These are phyloP conservation scores for Hypoxylon cercidicola DNA, from an alignment of 495 filamentous ascomycete species.

Conservation along the genomic window DNA sequence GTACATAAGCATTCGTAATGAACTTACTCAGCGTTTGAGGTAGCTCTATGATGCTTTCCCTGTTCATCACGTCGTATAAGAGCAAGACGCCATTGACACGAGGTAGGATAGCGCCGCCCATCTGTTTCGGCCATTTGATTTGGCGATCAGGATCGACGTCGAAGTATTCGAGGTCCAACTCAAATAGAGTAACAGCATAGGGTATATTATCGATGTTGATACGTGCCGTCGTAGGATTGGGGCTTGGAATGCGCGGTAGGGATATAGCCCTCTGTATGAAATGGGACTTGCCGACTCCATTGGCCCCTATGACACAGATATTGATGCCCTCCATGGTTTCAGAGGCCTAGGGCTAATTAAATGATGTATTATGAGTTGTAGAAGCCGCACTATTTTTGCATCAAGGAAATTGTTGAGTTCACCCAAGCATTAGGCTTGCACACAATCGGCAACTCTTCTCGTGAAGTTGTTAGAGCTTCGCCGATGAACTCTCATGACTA, in stretches of 20 bases:
- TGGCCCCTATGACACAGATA: conserved; percentile 84
- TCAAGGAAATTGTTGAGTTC: conserved; percentile 12
- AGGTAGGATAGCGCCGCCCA: conserved; percentile 72
- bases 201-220: conserved; percentile 80
- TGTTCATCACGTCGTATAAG: conserved; percentile 85
- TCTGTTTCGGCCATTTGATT: conserved; percentile 82
- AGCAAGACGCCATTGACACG: conserved; percentile 84
- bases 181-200: conserved; percentile 83
- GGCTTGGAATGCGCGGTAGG: conserved; percentile 65
- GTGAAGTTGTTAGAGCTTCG: conserved; percentile 15
- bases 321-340: conserved; percentile 72
- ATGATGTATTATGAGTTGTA: conserved; percentile 16
- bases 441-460: conserved; percentile 20
- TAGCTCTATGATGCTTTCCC: conserved; percentile 72
- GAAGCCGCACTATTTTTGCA: not conserved
- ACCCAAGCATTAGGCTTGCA: conserved; percentile 20
- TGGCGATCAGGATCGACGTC: conserved; percentile 72
- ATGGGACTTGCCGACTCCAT: conserved; percentile 86
- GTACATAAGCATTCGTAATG: not conserved
- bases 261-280: conserved; percentile 86
- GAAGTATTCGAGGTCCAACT: conserved; percentile 75
- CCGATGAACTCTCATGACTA: conserved; percentile 33
- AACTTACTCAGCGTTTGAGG: conserved; percentile 77
- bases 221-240: conserved; percentile 68
- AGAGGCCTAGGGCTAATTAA: conserved; percentile 13